Percentiles rank a stretch among this genome's conserved stretches.
Evolutionary conservation across 306 rosid species (phyloP).

Genomic region (Pterocarpus macrocarpus): DNA sequence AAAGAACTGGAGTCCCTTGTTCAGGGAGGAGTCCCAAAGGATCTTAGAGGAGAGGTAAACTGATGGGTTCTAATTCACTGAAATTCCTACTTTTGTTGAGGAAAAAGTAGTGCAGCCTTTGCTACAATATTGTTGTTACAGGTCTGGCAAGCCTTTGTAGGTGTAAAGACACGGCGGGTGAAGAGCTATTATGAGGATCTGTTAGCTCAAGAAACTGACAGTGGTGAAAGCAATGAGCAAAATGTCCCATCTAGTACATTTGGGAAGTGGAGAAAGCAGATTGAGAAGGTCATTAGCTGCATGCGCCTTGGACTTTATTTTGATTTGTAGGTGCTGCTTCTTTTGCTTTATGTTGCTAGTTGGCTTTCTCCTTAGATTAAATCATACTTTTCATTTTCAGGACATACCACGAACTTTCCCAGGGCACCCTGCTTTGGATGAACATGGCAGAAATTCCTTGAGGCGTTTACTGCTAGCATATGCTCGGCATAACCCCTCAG

Average conservation of each 20-base stretch:
- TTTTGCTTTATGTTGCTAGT: slow-evolving; percentile 66
- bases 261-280: slow-evolving; percentile 93
- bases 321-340: slow-evolving; percentile 89
- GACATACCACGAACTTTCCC: slow-evolving; percentile 98
- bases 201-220: slow-evolving; percentile 68
- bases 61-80: slow-evolving; percentile 39
- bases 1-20: slow-evolving; percentile 86
- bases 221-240: slow-evolving; percentile 55
- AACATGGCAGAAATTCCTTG: slow-evolving; percentile 84
- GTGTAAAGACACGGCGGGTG: slow-evolving; percentile 82
- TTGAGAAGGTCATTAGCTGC: slow-evolving; percentile 99
- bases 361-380: slow-evolving; percentile 66
- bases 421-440: slow-evolving; percentile 96
- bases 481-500: slow-evolving; percentile 93
- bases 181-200: slow-evolving; percentile 80
- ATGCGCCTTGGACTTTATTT: slow-evolving; percentile 90
- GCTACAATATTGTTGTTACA: slow-evolving; percentile 66
- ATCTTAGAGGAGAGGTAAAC: slow-evolving; percentile 95
- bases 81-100: slow-evolving; percentile 43
- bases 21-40: slow-evolving; percentile 91
- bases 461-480: slow-evolving; percentile 92
- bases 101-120: slow-evolving; percentile 43
- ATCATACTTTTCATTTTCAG: slow-evolving; percentile 59
- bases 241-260: slow-evolving; percentile 63
- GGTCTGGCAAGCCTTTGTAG: slow-evolving; percentile 99